These are phyloP conservation scores for Didymella sp. DNA, from an alignment of 2,329 filamentous ascomycete genomes.

Conservation along the genomic window DNA sequence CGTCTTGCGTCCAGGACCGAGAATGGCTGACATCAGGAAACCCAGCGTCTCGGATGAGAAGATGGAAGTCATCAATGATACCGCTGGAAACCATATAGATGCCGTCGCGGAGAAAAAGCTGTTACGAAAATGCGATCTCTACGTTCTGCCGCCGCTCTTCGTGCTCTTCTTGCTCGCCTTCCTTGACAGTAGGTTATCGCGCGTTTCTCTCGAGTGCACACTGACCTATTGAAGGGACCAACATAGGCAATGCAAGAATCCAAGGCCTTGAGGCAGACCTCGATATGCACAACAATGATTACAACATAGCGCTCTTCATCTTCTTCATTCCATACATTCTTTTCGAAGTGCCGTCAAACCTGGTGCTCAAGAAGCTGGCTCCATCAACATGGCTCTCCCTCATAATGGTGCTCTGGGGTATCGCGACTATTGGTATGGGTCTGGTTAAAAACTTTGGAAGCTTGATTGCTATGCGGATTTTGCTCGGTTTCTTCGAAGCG, in stretches of 20 bases:
- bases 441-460: constrained; percentile 56
- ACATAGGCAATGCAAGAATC: constrained; percentile 51
- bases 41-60: constrained; percentile 27
- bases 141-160: constrained; percentile 58
- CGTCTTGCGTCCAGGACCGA: neutral
- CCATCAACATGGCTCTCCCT: constrained; percentile 50
- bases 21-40: constrained; percentile 24
- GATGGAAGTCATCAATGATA: constrained; percentile 36
- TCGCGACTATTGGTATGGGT: constrained; percentile 55
- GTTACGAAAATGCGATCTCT: constrained; percentile 57
- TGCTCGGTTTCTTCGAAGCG: constrained; percentile 50
- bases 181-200: constrained; percentile 42
- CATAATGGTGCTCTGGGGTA: constrained; percentile 51
- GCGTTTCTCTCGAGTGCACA: neutral
- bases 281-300: constrained; percentile 46
- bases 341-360: constrained; percentile 48
- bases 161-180: constrained; percentile 49
- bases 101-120: constrained; percentile 54
- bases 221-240: constrained; percentile 8
- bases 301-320: constrained; percentile 50
- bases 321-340: constrained; percentile 51
- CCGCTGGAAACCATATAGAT: constrained; percentile 39
- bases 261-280: constrained; percentile 50
- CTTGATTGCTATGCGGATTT: constrained; percentile 56
- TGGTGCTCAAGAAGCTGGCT: constrained; percentile 47